Conservation (phyloP, 2,329 filamentous ascomycete genomes). For the Aspergillus vadensis region DNA sequence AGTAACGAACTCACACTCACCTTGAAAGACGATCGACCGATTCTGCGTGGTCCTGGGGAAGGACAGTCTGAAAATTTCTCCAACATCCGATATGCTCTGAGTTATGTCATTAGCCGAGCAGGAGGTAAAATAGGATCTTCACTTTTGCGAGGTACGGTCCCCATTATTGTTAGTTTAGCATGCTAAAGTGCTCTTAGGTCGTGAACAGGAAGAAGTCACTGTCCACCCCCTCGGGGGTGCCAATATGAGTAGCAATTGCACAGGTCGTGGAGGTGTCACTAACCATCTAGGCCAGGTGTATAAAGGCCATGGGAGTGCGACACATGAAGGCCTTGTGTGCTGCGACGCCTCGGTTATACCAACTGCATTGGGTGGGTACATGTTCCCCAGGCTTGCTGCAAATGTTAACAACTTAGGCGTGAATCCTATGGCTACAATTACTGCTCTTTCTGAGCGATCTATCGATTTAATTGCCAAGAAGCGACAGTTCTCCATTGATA, state of each 20-base stretch:
- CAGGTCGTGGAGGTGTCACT: neutral
- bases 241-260: neutral
- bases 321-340: neutral
- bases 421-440: slow-evolving; percentile 4
- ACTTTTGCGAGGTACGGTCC: neutral
- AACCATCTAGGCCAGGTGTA: slow-evolving; percentile 2
- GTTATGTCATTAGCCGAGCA: neutral
- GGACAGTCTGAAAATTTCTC: neutral
- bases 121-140: neutral
- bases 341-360: slow-evolving; percentile 1
- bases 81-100: neutral
- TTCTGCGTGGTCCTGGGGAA: neutral
- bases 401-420: neutral
- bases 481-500: neutral
- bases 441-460: slow-evolving; percentile 1
- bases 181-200: neutral
- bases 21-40: neutral
- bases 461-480: neutral
- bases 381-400: no score
- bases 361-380: neutral
- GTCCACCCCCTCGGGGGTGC: slow-evolving; percentile 4
- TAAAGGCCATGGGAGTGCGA: neutral
- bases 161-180: neutral
- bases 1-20: slow-evolving; percentile 1
- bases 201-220: neutral